Conservation (phyloP, 306 rosid genomes). For the Dryas alaskensis region DNA sequence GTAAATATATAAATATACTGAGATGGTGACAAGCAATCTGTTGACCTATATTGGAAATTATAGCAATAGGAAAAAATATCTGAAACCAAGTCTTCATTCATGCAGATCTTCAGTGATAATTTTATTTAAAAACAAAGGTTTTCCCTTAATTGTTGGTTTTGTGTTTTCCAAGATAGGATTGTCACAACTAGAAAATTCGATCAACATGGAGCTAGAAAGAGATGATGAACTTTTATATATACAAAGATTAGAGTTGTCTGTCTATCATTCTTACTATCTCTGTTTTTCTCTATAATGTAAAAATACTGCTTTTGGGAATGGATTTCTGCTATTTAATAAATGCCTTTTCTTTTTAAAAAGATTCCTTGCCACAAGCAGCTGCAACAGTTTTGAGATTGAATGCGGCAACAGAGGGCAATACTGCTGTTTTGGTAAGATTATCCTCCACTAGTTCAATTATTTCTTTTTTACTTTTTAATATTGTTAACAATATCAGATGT, state of each 20-base stretch:
- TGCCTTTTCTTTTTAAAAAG: not conserved
- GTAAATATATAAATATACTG: not conserved
- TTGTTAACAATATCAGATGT: not conserved
- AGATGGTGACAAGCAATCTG: not conserved
- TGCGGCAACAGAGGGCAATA: slow-evolving; percentile 20
- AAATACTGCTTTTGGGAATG: not conserved
- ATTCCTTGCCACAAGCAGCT: slow-evolving; percentile 19
- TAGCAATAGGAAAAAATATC: not conserved
- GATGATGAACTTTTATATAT: not conserved
- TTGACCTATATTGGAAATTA: not conserved
- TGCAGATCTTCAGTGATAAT: not conserved
- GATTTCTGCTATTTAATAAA: not conserved
- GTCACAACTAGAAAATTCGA: not conserved
- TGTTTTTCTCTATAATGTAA: not conserved
- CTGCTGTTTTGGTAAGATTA: slow-evolving; percentile 31
- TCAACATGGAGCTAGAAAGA: not conserved
- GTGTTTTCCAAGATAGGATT: not conserved
- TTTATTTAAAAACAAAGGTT: not conserved
- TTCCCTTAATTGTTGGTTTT: not conserved
- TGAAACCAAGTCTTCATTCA: not conserved
- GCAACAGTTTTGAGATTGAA: slow-evolving; percentile 7
- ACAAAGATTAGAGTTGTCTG: not conserved
- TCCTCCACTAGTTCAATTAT: slow-evolving; percentile 1
- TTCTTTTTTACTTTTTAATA: not conserved
- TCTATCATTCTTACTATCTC: not conserved